Percentiles rank a stretch among this genome's conserved stretches.
phyloP scores from a whole-genome alignment of 148 eudicot genomes.

The Polygonum maritimum region DNA sequence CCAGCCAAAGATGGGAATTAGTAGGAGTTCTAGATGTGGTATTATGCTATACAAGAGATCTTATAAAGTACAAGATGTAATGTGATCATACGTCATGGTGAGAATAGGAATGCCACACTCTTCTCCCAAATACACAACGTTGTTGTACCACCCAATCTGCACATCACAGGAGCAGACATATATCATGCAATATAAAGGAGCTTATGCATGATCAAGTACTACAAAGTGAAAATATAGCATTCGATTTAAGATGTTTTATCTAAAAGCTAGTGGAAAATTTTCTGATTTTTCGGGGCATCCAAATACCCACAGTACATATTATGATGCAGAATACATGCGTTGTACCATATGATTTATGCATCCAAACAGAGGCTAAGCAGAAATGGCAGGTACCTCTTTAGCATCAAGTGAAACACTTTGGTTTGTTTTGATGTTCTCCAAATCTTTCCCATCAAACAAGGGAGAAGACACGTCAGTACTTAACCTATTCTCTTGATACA shows the following conservation, averaged over 20 bases:
- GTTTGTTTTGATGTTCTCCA: constrained; percentile 28
- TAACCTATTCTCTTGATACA: constrained; percentile 59
- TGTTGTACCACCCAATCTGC: constrained; percentile 90
- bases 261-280: background rate
- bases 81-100: constrained; percentile 77
- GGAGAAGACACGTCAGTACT: constrained; percentile 43
- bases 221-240: too few relatives aligned
- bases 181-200: background rate
- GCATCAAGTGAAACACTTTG: constrained; percentile 31
- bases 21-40: background rate
- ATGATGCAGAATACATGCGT: too few relatives aligned
- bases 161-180: constrained; percentile 9
- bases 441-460: constrained; percentile 40
- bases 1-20: background rate
- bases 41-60: background rate
- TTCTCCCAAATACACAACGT: constrained; percentile 61
- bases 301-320: too few relatives aligned
- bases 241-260: too few relatives aligned
- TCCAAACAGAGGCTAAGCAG: background rate
- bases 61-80: background rate
- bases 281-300: background rate
- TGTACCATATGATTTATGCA: too few relatives aligned
- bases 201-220: too few relatives aligned
- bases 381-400: constrained; percentile 33
- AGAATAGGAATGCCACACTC: constrained; percentile 73